Conservation (phyloP, 2,329 filamentous ascomycete species). For the Apiospora kogelbergensis region DNA sequence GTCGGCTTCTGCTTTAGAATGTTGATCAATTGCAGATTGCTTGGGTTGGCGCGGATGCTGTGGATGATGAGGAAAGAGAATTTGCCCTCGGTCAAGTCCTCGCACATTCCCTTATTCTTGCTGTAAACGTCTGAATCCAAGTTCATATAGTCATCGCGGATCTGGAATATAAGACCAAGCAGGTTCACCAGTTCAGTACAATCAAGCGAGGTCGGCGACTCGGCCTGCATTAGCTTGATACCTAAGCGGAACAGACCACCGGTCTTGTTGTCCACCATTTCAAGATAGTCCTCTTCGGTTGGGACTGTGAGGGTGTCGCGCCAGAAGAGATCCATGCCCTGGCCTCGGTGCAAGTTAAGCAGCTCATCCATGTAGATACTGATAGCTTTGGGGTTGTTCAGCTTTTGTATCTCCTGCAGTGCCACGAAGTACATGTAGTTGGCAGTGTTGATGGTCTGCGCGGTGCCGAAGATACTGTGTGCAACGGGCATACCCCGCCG, state of each 20-base stretch:
- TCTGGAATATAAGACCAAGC: constrained; percentile 85
- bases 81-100: constrained; percentile 95
- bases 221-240: constrained; percentile 85
- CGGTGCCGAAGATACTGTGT: constrained; percentile 79
- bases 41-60: constrained; percentile 75
- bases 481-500: constrained; percentile 80
- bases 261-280: constrained; percentile 92
- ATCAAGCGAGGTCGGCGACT: constrained; percentile 58
- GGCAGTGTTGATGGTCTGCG: constrained; percentile 87
- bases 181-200: constrained; percentile 83
- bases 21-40: constrained; percentile 79
- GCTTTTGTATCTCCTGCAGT: constrained; percentile 69
- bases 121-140: constrained; percentile 74
- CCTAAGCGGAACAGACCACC: constrained; percentile 82
- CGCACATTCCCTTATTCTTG: constrained; percentile 88
- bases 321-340: constrained; percentile 93
- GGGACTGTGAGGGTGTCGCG: constrained; percentile 81
- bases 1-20: constrained; percentile 88
- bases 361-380: constrained; percentile 79
- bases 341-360: constrained; percentile 79
- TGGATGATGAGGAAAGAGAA: constrained; percentile 97
- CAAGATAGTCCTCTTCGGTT: constrained; percentile 85
- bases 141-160: constrained; percentile 93
- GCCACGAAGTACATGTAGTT: constrained; percentile 89
- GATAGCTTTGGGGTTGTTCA: constrained; percentile 67